Percentiles rank a stretch among this genome's conserved stretches.
Evolutionary conservation across 164 flowering plant genomes (phyloP).

Genomic region (Tetracentron sinense): DNA sequence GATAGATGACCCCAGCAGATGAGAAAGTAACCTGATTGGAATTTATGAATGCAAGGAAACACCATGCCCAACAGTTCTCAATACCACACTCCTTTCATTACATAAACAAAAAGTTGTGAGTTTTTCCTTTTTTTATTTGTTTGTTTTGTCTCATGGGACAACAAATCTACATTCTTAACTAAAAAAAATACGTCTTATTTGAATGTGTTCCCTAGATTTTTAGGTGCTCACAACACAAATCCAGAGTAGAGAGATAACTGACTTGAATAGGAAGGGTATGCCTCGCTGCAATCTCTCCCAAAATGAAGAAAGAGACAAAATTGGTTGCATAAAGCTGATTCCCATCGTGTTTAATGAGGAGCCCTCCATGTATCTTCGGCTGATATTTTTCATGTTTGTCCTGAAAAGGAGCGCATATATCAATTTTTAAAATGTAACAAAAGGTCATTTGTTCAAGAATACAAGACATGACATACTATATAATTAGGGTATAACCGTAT

Average conservation of each 20-base stretch:
- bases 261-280: slow-evolving; percentile 89
- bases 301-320: slow-evolving; percentile 81
- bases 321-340: slow-evolving; percentile 98
- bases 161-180: too few relatives aligned
- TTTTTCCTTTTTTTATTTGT: too few relatives aligned
- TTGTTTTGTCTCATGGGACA: too few relatives aligned
- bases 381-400: slow-evolving; percentile 97
- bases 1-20: background rate
- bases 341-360: slow-evolving; percentile 89
- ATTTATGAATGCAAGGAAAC: too few relatives aligned
- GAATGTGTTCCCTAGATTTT: too few relatives aligned
- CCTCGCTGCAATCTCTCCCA: slow-evolving; percentile 73
- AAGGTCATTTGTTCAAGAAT: background rate
- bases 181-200: too few relatives aligned
- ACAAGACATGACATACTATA: slow-evolving; percentile 42
- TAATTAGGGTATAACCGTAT: slow-evolving; percentile 99
- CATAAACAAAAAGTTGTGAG: too few relatives aligned
- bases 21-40: too few relatives aligned
- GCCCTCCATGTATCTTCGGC: slow-evolving; percentile 92
- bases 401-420: slow-evolving; percentile 33
- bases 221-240: background rate
- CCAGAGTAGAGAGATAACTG: background rate
- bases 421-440: background rate
- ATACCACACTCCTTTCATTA: too few relatives aligned
- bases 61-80: too few relatives aligned